A percentile compares a stretch with the other conserved stretches of the same genome.
phyloP scores from a whole-genome alignment of 192 early-diverging fungal species.

The Mortierella antarctica region DNA sequence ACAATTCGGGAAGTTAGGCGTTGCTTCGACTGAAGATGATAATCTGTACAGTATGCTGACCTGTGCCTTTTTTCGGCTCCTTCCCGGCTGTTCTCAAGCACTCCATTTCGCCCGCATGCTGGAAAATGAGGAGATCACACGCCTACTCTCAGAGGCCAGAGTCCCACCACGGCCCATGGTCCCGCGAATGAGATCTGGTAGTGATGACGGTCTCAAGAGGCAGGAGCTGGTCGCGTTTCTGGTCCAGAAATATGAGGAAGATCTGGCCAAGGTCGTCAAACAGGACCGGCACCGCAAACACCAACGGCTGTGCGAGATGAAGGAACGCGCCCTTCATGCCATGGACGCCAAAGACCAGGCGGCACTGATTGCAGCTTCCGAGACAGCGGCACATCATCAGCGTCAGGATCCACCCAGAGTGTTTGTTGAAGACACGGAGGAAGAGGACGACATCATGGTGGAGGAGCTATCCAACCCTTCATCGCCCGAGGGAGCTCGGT shows the following conservation, averaged over 20 bases:
- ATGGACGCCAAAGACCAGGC: constrained; percentile 28
- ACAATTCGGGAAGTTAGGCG: not conserved
- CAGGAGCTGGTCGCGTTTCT: constrained; percentile 12
- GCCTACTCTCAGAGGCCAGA: constrained; percentile 21
- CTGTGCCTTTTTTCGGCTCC: not conserved
- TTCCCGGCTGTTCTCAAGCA: constrained; percentile 1
- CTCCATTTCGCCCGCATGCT: constrained; percentile 42
- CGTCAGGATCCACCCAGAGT: not conserved
- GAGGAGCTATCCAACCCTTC: constrained; percentile 49
- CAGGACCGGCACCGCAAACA: constrained; percentile 19
- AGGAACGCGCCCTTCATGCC: constrained; percentile 7
- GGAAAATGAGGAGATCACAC: constrained; percentile 17
- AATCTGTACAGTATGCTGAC: not conserved
- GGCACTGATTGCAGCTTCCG: not conserved
- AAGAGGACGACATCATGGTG: constrained; percentile 42
- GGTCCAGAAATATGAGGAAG: constrained; percentile 21
- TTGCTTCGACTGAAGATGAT: not conserved
- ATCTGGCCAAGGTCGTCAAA: constrained; percentile 22
- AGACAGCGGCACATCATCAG: not conserved
- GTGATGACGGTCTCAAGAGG: not conserved
- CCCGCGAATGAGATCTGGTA: constrained; percentile 10
- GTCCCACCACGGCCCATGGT: constrained; percentile 51
- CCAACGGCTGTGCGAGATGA: constrained; percentile 19
- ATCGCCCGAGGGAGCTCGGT: constrained; percentile 34
- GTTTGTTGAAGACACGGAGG: constrained; percentile 33